A percentile compares a stretch with the other conserved stretches of the same genome.
These are phyloP conservation scores for Dendrocalamus latiflorus DNA, from an alignment of 202 grass and related monocot species.

Conservation along the genomic window DNA sequence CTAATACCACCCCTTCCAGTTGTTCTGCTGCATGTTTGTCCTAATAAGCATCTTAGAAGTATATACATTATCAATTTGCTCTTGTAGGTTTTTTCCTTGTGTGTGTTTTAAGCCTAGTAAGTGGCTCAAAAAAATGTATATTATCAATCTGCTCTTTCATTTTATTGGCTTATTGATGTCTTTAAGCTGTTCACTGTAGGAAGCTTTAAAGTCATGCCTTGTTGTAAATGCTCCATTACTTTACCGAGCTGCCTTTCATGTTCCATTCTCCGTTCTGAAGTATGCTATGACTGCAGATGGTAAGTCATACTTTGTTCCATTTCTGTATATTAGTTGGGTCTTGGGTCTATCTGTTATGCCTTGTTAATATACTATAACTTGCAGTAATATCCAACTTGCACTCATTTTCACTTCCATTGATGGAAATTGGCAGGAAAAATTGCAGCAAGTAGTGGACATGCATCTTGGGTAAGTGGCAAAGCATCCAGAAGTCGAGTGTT, in stretches of 20 bases:
- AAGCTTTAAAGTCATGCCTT: constrained; percentile 76
- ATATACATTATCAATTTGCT: neutral
- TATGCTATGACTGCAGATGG: constrained; percentile 99
- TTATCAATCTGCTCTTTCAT: neutral
- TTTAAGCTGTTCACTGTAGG: constrained; percentile 50
- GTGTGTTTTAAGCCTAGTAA: neutral
- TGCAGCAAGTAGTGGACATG: constrained; percentile 84
- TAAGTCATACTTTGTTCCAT: constrained; percentile 32
- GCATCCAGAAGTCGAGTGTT: constrained; percentile 81
- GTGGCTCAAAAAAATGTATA: neutral
- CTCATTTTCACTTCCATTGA: constrained; percentile 4
- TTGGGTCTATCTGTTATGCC: too few species aligned
- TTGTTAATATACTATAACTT: neutral
- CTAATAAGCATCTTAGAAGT: neutral
- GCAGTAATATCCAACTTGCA: neutral
- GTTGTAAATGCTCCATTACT: constrained; percentile 91
- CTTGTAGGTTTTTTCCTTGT: neutral
- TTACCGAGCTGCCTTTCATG: constrained; percentile 73
- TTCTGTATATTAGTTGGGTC: neutral
- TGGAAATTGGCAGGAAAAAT: constrained; percentile 73
- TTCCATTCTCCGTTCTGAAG: constrained; percentile 88
- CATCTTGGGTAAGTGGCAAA: constrained; percentile 94
- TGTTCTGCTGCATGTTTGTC: neutral
- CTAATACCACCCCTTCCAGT: neutral
- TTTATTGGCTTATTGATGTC: neutral